Evolutionary conservation across 1,284 basidiomycete genomes (phyloP).

Genomic region (Mycosarcoma maydis): DNA sequence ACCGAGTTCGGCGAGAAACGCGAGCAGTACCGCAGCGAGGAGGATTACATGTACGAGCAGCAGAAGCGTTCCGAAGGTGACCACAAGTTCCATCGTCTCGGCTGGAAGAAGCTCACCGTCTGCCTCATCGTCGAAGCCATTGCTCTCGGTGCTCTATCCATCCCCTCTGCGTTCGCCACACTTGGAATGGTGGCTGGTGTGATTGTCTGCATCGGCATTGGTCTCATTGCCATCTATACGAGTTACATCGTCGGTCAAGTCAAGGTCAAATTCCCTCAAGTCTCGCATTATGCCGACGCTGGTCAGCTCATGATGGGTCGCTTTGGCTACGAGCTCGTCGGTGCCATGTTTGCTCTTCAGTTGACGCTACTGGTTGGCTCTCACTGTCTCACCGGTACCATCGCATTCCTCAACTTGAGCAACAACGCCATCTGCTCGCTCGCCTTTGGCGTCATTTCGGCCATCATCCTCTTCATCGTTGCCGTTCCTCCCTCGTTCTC

Average conservation of each 20-base stretch:
- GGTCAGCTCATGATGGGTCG: constrained; percentile 53
- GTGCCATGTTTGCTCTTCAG: constrained; percentile 54
- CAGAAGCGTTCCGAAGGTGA: constrained; percentile 45
- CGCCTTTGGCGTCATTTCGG: constrained; percentile 55
- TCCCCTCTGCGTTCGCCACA: constrained; percentile 53
- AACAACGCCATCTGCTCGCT: constrained; percentile 51
- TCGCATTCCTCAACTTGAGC: constrained; percentile 53
- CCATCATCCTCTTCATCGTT: constrained; percentile 58
- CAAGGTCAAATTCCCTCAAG: constrained; percentile 51
- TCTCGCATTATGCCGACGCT: constrained; percentile 53
- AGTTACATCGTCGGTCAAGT: constrained; percentile 52
- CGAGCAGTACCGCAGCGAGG: constrained; percentile 49
- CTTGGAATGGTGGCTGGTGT: constrained; percentile 59
- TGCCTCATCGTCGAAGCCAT: constrained; percentile 62
- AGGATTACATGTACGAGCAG: constrained; percentile 52
- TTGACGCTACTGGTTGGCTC: constrained; percentile 51
- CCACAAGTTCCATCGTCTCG: constrained; percentile 55
- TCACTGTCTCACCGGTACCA: constrained; percentile 60
- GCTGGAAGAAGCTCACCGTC: constrained; percentile 56
- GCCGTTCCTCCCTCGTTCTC: constrained; percentile 57
- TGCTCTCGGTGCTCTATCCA: constrained; percentile 54
- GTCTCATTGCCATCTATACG: constrained; percentile 58
- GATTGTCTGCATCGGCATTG: constrained; percentile 48
- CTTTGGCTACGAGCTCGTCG: constrained; percentile 49
- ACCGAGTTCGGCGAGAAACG: constrained; percentile 50